These are phyloP conservation scores for Pseudonectria foliicola DNA, from an alignment of 2,329 filamentous ascomycete genomes.

Conservation along the genomic window DNA sequence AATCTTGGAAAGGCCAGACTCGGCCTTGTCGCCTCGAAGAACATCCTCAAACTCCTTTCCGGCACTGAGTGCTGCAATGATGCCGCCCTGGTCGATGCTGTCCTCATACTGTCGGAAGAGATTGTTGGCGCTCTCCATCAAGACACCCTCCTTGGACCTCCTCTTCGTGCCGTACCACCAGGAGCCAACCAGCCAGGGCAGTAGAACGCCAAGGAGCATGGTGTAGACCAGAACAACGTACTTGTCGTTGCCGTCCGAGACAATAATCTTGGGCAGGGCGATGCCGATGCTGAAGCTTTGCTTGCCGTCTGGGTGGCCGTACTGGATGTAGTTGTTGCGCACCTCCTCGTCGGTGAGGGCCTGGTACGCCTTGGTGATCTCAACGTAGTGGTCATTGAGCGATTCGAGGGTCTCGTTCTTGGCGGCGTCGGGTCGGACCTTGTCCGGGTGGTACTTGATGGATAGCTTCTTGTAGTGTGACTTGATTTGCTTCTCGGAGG, in stretches of 20 bases:
- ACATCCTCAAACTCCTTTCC: slow-evolving; percentile 79
- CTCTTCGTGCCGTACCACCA: slow-evolving; percentile 99
- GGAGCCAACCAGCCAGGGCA: slow-evolving; percentile 88
- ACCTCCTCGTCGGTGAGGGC: slow-evolving; percentile 95
- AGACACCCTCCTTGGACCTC: slow-evolving; percentile 85
- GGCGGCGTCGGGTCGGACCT: slow-evolving; percentile 70
- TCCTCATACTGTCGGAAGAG: slow-evolving; percentile 92
- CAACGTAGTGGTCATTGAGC: slow-evolving; percentile 84
- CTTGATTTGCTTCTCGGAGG: slow-evolving; percentile 86
- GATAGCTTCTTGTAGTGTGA: slow-evolving; percentile 82
- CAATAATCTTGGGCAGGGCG: slow-evolving; percentile 84
- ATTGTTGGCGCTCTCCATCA: slow-evolving; percentile 89
- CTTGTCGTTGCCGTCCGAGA: slow-evolving; percentile 90
- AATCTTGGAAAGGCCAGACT: slow-evolving; percentile 72
- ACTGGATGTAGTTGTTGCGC: slow-evolving; percentile 94
- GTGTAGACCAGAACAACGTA: slow-evolving; percentile 91
- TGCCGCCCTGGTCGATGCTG: slow-evolving; percentile 68
- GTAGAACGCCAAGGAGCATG: slow-evolving; percentile 74
- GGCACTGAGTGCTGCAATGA: slow-evolving; percentile 73
- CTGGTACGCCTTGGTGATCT: slow-evolving; percentile 97
- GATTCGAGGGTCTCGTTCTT: slow-evolving; percentile 85
- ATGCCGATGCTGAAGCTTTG: slow-evolving; percentile 98
- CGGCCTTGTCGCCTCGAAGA: slow-evolving; percentile 70
- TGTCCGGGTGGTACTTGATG: slow-evolving; percentile 86
- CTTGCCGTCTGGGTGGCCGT: slow-evolving; percentile 94